Evolutionary conservation across 257 asterid species (phyloP).

Genomic region (Oldenlandia corymbosa): DNA sequence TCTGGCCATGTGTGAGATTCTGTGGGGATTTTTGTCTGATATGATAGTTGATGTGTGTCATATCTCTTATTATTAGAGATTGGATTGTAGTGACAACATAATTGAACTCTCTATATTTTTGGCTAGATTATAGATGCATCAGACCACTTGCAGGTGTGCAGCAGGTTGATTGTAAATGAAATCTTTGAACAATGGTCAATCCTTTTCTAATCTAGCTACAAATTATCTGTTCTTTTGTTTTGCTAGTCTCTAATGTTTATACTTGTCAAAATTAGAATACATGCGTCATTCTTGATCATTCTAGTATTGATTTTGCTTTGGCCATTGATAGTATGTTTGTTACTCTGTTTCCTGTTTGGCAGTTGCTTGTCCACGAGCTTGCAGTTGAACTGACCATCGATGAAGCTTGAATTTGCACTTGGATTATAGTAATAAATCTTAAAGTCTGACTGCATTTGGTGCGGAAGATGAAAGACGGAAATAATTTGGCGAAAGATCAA

Average conservation of each 20-base stretch:
- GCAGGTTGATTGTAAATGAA: neutral
- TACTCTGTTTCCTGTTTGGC: neutral
- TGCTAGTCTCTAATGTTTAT: neutral
- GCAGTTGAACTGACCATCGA: neutral
- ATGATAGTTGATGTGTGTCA: neutral
- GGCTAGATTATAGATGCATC: neutral
- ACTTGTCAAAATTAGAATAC: neutral
- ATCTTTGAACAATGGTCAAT: neutral
- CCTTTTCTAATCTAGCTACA: neutral
- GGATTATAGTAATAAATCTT: neutral
- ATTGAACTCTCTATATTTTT: neutral
- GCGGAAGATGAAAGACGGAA: conserved; percentile 40
- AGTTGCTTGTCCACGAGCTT: neutral
- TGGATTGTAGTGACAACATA: neutral
- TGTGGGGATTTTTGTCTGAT: neutral
- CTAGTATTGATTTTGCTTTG: neutral
- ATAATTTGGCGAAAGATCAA: conserved; percentile 28
- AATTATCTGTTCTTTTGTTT: neutral
- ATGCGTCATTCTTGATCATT: neutral
- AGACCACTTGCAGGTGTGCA: neutral
- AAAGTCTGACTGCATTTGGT: conserved; percentile 19
- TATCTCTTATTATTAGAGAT: neutral
- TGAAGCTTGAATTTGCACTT: neutral
- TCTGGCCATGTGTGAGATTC: too few relatives aligned
- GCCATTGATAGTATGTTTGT: neutral